Percentiles rank a stretch among this genome's conserved stretches.
Conservation (phyloP, 1,139 yeast species). For the Hyphopichia wangnamkhiaoensis region DNA sequence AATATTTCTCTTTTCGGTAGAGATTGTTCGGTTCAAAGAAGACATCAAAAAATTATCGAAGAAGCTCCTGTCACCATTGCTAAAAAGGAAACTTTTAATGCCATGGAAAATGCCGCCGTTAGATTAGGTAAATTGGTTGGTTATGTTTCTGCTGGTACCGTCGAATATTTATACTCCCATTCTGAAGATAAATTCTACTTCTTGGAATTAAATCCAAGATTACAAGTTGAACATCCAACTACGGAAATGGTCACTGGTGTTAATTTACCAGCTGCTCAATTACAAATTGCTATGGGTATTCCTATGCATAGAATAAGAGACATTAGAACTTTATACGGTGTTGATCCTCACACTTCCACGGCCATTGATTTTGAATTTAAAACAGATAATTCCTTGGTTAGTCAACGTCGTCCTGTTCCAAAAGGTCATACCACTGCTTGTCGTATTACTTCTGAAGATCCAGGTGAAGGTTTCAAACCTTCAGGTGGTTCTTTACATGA, state of each 20-base stretch:
- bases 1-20: constrained; percentile 92
- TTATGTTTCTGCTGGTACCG: constrained; percentile 98
- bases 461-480: constrained; percentile 98
- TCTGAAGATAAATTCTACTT: constrained; percentile 93
- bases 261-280: constrained; percentile 95
- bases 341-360: constrained; percentile 90
- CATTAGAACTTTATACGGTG: constrained; percentile 89
- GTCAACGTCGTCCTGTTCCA: constrained; percentile 91
- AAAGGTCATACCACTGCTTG: constrained; percentile 99
- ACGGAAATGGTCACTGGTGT: constrained; percentile 99
- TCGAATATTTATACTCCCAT: constrained; percentile 92
- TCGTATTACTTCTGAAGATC: constrained; percentile 98
- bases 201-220: constrained; percentile 93
- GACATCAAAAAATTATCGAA: constrained; percentile 95
- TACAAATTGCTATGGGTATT: constrained; percentile 98
- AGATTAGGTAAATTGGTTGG: constrained; percentile 95
- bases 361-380: constrained; percentile 90
- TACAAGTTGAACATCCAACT: constrained; percentile 99
- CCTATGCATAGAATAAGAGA: constrained; percentile 95
- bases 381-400: constrained; percentile 64
- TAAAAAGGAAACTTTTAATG: constrained; percentile 75
- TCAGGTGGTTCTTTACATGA: constrained; percentile 97
- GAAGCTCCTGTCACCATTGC: constrained; percentile 98
- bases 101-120: constrained; percentile 97
- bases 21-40: constrained; percentile 96